Conservation (phyloP, 2,329 filamentous ascomycete species). For the Fusarium pseudoanthophilum region DNA sequence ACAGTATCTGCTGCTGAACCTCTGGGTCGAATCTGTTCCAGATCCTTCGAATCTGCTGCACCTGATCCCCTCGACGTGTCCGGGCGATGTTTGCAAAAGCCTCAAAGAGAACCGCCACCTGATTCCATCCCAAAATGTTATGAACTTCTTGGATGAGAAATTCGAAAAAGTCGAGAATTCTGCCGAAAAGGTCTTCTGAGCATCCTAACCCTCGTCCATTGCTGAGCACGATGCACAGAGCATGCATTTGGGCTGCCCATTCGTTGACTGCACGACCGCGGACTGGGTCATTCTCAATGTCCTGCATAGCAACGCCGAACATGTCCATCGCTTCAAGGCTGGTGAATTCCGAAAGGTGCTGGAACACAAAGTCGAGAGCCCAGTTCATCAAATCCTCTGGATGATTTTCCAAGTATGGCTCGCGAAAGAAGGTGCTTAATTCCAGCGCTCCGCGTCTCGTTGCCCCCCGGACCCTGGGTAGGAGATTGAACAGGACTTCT, state of each 20-base stretch:
- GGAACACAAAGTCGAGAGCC: conserved; percentile 35
- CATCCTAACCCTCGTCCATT: conserved; percentile 44
- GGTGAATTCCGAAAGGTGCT: conserved; percentile 25
- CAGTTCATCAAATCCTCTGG: conserved; percentile 13
- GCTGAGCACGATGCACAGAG: conserved; percentile 45
- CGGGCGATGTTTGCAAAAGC: conserved; percentile 41
- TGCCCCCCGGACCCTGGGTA: conserved; percentile 28
- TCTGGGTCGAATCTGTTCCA: conserved; percentile 40
- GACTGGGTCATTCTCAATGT: conserved; percentile 12
- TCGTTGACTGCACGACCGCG: neutral
- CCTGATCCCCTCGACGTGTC: conserved; percentile 2
- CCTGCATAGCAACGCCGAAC: conserved; percentile 23
- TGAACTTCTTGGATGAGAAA: conserved; percentile 37
- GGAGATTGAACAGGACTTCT: conserved; percentile 5
- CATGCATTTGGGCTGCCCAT: conserved; percentile 34
- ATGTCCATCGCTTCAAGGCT: conserved; percentile 27
- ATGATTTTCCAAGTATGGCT: neutral
- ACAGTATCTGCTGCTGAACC: conserved; percentile 32
- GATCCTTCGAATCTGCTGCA: conserved; percentile 28
- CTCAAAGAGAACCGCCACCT: conserved; percentile 35
- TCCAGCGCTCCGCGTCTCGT: conserved; percentile 23
- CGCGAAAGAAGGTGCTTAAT: conserved; percentile 24
- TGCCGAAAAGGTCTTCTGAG: conserved; percentile 38
- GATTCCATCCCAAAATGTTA: conserved; percentile 16
- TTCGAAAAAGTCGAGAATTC: conserved; percentile 41